Evolutionary conservation across 768 basidiomycete genomes (phyloP), one percentile per base, ranked within the genome.

Genomic region (Lactarius akahatsu): DNA sequence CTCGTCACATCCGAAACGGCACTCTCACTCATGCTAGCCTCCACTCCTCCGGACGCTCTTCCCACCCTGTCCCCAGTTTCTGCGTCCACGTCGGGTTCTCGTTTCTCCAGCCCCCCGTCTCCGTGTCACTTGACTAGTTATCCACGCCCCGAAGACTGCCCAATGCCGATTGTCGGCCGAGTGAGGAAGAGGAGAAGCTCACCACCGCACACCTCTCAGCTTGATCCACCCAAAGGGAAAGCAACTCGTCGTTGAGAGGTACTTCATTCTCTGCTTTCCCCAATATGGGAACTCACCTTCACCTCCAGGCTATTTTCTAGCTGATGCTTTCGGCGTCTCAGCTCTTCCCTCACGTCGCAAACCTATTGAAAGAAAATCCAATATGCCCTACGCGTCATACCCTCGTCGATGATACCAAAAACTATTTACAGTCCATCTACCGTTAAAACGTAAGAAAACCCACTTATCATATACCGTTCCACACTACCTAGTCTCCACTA

Each of bases 141-240:
- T 41, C 52, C 61, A 8, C 54, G 38, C 23, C 61, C 52, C 20
- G 40, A 62, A 56, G 61, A 62, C 23, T n/a, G 59, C 32, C 45
- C 32, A 38, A 52, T 61, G 32, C 60, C 34, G 34, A 61, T 61
- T 52, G 3, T 61, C 26, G 60, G 60, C 23, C 34, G 60, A 61
- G 60, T 8, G 9, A 61, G 34, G 60, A 61, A n/a, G 23, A 18
- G 34, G 13, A 61, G 47, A 36, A 23, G 32, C 13, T 47, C 30
- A 13, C 36, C 36, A 16, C 34, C 23, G 20, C 34, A 16, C 34
- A 16, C 13, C 15, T 61, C 47, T 52, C 34, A 34, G 26, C 47
- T 32, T 2, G 6, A 36, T 61, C 13, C 43, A 9, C 47, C 47
- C 4, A 52, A 38, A 23, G 8, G n/a, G 15, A 38, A 47, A 8